Evolutionary conservation across 257 asterid genomes (phyloP).

Genomic region (Penstemon davidsonii): DNA sequence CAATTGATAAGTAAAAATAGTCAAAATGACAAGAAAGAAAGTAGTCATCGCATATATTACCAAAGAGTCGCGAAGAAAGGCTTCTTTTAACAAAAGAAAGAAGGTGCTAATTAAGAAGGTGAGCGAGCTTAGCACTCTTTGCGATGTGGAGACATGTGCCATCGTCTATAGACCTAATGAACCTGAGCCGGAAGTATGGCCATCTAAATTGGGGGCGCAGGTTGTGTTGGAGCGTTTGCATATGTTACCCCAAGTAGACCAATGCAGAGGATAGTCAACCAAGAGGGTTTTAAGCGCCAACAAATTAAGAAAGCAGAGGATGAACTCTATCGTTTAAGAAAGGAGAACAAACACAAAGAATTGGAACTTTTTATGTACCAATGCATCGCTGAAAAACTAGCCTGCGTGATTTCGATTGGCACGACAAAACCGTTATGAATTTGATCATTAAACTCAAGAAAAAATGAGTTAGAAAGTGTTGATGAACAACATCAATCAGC

Average conservation of each 20-base stretch:
- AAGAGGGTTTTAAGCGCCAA: conserved; percentile 31
- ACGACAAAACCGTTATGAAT: too few species aligned
- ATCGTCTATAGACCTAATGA: conserved; percentile 34
- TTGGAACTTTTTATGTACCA: conserved; percentile 33
- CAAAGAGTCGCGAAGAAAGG: conserved; percentile 30
- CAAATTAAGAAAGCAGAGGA: conserved; percentile 29
- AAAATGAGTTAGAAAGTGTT: too few species aligned
- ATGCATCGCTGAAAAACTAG: conserved; percentile 19
- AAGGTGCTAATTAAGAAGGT: conserved; percentile 37
- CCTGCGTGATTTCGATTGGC: background rate
- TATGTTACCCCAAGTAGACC: conserved; percentile 34
- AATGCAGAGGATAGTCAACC: conserved; percentile 37
- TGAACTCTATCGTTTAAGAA: conserved; percentile 26
- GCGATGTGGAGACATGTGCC: conserved; percentile 39
- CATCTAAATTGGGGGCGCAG: conserved; percentile 24
- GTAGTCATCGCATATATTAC: conserved; percentile 35
- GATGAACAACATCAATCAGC: too few species aligned
- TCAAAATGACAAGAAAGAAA: conserved; percentile 37
- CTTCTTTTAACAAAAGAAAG: conserved; percentile 42
- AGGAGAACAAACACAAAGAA: conserved; percentile 35
- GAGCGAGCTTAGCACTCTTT: conserved; percentile 36
- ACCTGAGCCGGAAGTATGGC: conserved; percentile 33
- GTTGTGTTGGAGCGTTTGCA: conserved; percentile 26
- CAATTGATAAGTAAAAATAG: too few species aligned
- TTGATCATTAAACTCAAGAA: too few species aligned